These are phyloP conservation scores for Cutaneotrichosporon arboriforme DNA, from an alignment of 1,284 basidiomycete genomes.

Conservation along the genomic window DNA sequence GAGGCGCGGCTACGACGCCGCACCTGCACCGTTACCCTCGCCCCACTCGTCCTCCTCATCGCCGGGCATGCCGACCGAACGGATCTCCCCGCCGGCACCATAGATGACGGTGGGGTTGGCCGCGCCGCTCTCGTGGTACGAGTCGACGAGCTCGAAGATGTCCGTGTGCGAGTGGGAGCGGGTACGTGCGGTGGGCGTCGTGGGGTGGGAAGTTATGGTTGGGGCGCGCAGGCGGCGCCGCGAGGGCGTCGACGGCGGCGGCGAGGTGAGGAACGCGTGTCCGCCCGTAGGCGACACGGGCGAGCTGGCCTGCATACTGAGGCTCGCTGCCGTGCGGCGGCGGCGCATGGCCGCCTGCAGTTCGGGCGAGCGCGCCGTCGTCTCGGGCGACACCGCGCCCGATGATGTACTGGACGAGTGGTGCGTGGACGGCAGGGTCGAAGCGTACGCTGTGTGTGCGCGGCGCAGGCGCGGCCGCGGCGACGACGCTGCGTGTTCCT, in stretches of 20 bases:
- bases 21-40: neutral
- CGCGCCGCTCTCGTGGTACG: conserved; percentile 43
- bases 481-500: neutral
- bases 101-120: conserved; percentile 47
- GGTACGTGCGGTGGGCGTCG: conserved; percentile 33
- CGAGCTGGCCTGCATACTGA: conserved; percentile 10
- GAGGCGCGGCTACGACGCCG: too few relatives aligned
- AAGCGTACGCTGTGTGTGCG: conserved; percentile 8
- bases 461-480: conserved; percentile 7
- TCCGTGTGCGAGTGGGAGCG: conserved; percentile 42
- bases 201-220: conserved; percentile 21
- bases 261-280: conserved; percentile 5
- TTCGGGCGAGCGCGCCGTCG: neutral
- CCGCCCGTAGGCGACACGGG: conserved; percentile 22
- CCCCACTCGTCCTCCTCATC: conserved; percentile 17
- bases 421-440: neutral
- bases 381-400: neutral
- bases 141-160: conserved; percentile 42
- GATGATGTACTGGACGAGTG: neutral
- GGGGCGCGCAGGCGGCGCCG: conserved; percentile 30
- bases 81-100: conserved; percentile 37
- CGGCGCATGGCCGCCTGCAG: conserved; percentile 12
- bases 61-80: conserved; percentile 37
- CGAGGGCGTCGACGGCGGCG: conserved; percentile 33
- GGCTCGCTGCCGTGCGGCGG: conserved; percentile 21